Percentiles rank a stretch among this genome's conserved stretches.
These are phyloP conservation scores for Microdochium paspali DNA, from an alignment of 2,329 filamentous ascomycete species.

Conservation along the genomic window DNA sequence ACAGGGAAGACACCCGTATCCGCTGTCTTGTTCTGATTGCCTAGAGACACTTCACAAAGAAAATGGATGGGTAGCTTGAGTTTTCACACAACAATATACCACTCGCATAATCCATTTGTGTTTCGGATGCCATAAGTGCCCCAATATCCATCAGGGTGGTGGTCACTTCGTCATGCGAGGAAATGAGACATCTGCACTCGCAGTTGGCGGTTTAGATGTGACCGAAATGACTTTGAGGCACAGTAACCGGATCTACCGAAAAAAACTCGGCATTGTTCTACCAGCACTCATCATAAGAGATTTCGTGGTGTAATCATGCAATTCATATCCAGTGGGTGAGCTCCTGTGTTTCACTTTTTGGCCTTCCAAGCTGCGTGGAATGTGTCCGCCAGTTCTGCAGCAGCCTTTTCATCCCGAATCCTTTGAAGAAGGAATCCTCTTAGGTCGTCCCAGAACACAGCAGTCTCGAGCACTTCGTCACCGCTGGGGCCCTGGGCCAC, in stretches of 20 bases:
- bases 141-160: too few relatives aligned
- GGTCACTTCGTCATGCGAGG: too few relatives aligned
- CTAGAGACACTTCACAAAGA: background rate
- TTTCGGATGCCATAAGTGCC: too few relatives aligned
- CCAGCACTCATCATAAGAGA: too few relatives aligned
- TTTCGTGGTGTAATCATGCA: too few relatives aligned
- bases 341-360: conserved; percentile 16
- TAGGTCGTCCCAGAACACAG: conserved; percentile 81
- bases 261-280: too few relatives aligned
- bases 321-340: too few relatives aligned
- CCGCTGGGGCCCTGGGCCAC: conserved; percentile 41
- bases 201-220: too few relatives aligned
- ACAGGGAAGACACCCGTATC: background rate
- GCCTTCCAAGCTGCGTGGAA: conserved; percentile 67
- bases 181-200: too few relatives aligned
- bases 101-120: background rate
- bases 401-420: conserved; percentile 59
- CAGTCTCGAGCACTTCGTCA: conserved; percentile 52
- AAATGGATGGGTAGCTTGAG: background rate
- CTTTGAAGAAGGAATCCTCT: conserved; percentile 71
- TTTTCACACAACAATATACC: background rate
- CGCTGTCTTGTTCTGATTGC: too few relatives aligned
- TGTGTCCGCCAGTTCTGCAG: conserved; percentile 51
- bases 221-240: too few relatives aligned
- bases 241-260: too few relatives aligned